Evolutionary conservation across 2,329 filamentous ascomycete species (phyloP), one percentile per base, ranked within the genome.

Genomic region (Aschersonia sp.): DNA sequence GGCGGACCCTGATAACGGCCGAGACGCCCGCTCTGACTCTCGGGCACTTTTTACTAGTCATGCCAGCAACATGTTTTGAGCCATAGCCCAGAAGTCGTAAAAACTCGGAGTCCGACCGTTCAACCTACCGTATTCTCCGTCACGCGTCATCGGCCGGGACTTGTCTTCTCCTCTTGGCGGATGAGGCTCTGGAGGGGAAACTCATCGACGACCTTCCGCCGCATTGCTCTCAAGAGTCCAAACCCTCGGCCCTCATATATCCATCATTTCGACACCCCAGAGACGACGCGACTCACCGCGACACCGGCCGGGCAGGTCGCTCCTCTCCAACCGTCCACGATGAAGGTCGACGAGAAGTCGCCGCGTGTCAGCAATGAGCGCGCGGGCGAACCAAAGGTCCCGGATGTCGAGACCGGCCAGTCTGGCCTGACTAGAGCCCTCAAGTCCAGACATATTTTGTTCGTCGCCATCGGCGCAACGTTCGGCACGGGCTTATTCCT

Each of bases 401-500:
- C 47, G 8, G 66, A 68, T 53, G 53, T 67, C 53, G 66, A 67
- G 58, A 54, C 59, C 2, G 65, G 62, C 47, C 51, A 56, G 39
- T 46, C 52, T 4, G 61, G 63, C 40, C 60, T 69, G 37, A 63
- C 68, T 49, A 59, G 66, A 6, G 56, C 60, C 49, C 60, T 69
- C 41, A 51, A 55, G 45, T 57, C 62, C 41, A 64, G 67, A 40
- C 70, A 73, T 49, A 59, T 73, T 44, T 68, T 72, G 53, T 73
- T 73, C 60, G 71, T 73, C 49, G 70, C 70, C 52, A 70, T 73
- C 30, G 70, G 70, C 33, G 79, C 78, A 47, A 85, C 81, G 11
- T 80, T 87, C 55, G 83, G 83, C 47, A 87, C 83, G 2, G 83
- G 83, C 53, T 70, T 87, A 42, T 86, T 87, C 63, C 72, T 87